Base-by-base conservation (phyloP, 164 flowering plant species). In the Chimonanthus salicifolius region DNA sequence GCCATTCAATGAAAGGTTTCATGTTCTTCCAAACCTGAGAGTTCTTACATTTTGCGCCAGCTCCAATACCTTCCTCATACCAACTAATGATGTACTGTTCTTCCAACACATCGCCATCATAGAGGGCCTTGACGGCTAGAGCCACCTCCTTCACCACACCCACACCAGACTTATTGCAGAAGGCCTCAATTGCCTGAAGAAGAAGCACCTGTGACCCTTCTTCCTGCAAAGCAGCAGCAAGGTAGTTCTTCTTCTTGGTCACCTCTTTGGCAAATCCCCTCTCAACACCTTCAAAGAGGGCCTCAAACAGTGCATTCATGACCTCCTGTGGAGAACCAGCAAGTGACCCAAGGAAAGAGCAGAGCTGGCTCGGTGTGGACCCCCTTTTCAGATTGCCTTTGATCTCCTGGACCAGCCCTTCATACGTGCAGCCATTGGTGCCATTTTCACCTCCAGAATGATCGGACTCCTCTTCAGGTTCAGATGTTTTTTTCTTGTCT, bases 1-100 rank as follows among this genome's bases (percentile, higher is more conserved):
- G 88, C 95, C 95, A 90, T 63, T 86, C 90, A 7, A 89, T 78
- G 74, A 90, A 88, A 0, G 95, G 91, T 76, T 84, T 82, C 5
- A 75, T 81, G 68, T 85, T 86, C 85, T 88, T 90, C 93, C 91
- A 89, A 4, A 90, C 72, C 60, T 71, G 76, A 4, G 86, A 78
- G 16, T 70, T 71, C 71, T 85, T 87, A 71, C 75, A 83, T 13
- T 67, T 65, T 70, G 85, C 86, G 72, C 75, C 84, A 0, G 49
- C 33, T 33, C 33, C 50, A 62, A 81, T 13, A 2, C 94, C 94
- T 69, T 80, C 72, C 44, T 82, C 50, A 58, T 81, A 91, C 94
- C 92, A 88, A 77, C 82, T 72, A 43, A 85, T 47, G 4, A 90
- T 83, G 62, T 4, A 76, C 72, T 87, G 92, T 70, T 90, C 95